A percentile compares a stretch with the other conserved stretches of the same genome.
Evolutionary conservation across 2,329 filamentous ascomycete species (phyloP).

Genomic region (Pseudogymnoascus sp.): DNA sequence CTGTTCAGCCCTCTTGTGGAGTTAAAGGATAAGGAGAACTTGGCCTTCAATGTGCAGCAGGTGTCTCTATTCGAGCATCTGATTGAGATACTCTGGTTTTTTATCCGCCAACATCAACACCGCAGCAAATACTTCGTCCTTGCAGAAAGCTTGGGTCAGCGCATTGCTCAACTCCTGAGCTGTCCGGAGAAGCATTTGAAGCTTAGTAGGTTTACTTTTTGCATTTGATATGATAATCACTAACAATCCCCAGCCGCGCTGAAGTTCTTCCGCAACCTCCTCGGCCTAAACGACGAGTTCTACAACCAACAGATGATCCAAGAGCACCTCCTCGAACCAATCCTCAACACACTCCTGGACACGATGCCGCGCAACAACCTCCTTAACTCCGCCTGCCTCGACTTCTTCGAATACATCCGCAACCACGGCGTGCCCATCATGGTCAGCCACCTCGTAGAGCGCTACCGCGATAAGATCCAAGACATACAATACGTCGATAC

Average conservation of each 20-base stretch:
- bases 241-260: constrained; percentile 56
- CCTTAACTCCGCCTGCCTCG: constrained; percentile 84
- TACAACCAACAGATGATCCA: constrained; percentile 80
- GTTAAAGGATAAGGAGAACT: constrained; percentile 60
- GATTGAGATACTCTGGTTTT: constrained; percentile 89
- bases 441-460: constrained; percentile 75
- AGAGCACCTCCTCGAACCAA: constrained; percentile 72
- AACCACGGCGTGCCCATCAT: constrained; percentile 74
- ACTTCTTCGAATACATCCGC: constrained; percentile 87
- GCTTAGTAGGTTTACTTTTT: constrained; percentile 56
- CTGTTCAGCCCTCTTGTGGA: constrained; percentile 82
- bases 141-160: constrained; percentile 65
- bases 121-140: constrained; percentile 85
- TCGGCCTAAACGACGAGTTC: constrained; percentile 82
- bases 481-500: constrained; percentile 75
- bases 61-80: constrained; percentile 87
- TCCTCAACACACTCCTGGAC: constrained; percentile 73
- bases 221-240: not conserved
- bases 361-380: constrained; percentile 91
- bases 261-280: constrained; percentile 84
- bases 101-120: constrained; percentile 79
- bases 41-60: constrained; percentile 70
- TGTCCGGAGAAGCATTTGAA: constrained; percentile 88
- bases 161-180: constrained; percentile 73
- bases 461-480: constrained; percentile 69